Percentiles rank a stretch among this genome's conserved stretches.
Conservation (phyloP, 2,329 filamentous ascomycete species). For the Tolypocladium paradoxum region DNA sequence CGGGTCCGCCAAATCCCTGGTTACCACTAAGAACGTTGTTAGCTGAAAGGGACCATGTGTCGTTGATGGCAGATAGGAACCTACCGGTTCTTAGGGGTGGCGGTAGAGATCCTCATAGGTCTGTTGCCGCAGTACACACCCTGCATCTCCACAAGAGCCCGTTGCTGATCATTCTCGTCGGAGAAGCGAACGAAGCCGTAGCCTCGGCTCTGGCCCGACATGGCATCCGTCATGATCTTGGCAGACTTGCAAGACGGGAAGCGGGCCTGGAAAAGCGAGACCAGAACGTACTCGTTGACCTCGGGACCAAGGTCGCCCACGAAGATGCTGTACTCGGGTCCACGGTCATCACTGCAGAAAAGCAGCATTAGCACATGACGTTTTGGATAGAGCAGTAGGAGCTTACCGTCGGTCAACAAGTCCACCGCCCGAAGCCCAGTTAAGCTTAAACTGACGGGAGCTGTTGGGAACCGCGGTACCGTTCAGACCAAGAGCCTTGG, state of each 20-base stretch:
- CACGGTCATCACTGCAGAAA: slow-evolving; percentile 71
- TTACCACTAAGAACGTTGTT: slow-evolving; percentile 17
- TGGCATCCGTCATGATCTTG: slow-evolving; percentile 99
- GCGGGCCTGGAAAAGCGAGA: slow-evolving; percentile 91
- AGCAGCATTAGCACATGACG: not conserved
- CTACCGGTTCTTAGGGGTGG: slow-evolving; percentile 85
- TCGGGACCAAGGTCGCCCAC: slow-evolving; percentile 96
- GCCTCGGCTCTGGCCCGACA: slow-evolving; percentile 92
- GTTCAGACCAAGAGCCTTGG: slow-evolving; percentile 84
- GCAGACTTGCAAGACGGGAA: slow-evolving; percentile 98
- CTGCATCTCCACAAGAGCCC: slow-evolving; percentile 94
- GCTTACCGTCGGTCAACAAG: slow-evolving; percentile 82
- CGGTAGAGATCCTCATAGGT: slow-evolving; percentile 96
- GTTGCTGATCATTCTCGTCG: slow-evolving; percentile 91
- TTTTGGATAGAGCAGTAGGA: not conserved
- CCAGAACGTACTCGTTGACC: slow-evolving; percentile 96
- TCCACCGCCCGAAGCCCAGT: slow-evolving; percentile 96
- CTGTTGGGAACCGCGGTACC: slow-evolving; percentile 88
- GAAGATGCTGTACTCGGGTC: slow-evolving; percentile 94
- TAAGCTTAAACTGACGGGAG: slow-evolving; percentile 91
- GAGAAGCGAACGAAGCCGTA: slow-evolving; percentile 98
- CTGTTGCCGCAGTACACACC: slow-evolving; percentile 98
- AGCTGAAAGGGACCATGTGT: not conserved
- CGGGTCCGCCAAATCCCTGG: slow-evolving; percentile 28
- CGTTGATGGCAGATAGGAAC: slow-evolving; percentile 5